Conservation (phyloP, 331 rosid species). For the Malus hybrid region DNA sequence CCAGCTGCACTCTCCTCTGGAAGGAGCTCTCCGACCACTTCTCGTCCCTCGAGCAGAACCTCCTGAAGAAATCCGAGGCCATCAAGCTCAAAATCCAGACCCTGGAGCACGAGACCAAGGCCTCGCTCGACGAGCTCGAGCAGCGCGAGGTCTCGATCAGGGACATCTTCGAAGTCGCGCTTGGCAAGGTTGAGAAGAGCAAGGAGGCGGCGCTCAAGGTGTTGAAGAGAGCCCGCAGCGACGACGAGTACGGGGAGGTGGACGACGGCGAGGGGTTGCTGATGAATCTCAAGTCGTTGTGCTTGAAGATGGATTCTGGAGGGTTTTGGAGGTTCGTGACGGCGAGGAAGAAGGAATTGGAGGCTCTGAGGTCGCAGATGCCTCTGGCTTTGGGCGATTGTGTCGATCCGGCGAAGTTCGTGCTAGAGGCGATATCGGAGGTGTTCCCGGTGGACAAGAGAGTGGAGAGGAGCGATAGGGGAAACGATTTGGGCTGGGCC, state of each 20-base stretch:
- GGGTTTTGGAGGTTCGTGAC: slow-evolving; percentile 75
- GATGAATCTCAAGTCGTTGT: slow-evolving; percentile 50
- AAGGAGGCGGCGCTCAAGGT: slow-evolving; percentile 47
- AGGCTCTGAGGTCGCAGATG: slow-evolving; percentile 59
- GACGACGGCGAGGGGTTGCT: slow-evolving; percentile 67
- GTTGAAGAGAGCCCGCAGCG: slow-evolving; percentile 13
- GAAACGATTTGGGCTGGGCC: slow-evolving; percentile 92
- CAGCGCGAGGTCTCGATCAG: slow-evolving; percentile 71
- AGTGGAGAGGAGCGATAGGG: slow-evolving; percentile 42
- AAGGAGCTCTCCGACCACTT: slow-evolving; percentile 95
- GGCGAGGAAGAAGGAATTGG: slow-evolving; percentile 77
- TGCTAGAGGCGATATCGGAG: slow-evolving; percentile 78
- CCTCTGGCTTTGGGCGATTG: slow-evolving; percentile 63
- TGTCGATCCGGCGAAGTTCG: slow-evolving; percentile 87
- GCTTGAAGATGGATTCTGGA: slow-evolving; percentile 62
- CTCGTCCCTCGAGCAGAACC: slow-evolving; percentile 63
- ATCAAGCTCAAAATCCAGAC: slow-evolving; percentile 48
- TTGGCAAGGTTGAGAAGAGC: slow-evolving; percentile 52
- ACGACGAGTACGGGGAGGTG: slow-evolving; percentile 72
- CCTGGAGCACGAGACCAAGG: slow-evolving; percentile 55
- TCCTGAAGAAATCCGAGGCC: slow-evolving; percentile 65
- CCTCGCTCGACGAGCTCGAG: slow-evolving; percentile 59
- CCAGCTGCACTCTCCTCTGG: slow-evolving; percentile 96
- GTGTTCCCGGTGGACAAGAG: slow-evolving; percentile 91
- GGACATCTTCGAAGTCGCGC: slow-evolving; percentile 62